Evolutionary conservation across 2,329 filamentous ascomycete genomes (phyloP).

Genomic region (Aspergillus ibericus): DNA sequence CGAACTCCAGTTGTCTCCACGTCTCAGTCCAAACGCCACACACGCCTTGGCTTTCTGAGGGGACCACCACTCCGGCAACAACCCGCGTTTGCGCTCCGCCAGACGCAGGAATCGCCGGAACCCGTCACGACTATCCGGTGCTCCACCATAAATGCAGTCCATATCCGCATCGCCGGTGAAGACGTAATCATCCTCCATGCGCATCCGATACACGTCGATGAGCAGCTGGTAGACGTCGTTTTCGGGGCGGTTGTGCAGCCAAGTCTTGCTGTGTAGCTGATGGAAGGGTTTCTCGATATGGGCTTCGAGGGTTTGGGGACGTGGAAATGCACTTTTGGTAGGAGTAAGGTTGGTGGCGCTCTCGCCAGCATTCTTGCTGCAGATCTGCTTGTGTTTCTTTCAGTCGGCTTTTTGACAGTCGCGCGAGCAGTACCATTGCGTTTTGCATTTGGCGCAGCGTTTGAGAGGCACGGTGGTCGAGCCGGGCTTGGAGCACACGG

Average conservation of each 20-base stretch:
- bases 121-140: neutral
- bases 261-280: slow-evolving; percentile 42
- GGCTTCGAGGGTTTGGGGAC: slow-evolving; percentile 24
- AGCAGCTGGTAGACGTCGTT: slow-evolving; percentile 49
- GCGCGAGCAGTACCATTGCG: slow-evolving; percentile 51
- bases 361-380: slow-evolving; percentile 29
- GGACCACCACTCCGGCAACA: neutral
- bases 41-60: neutral
- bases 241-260: slow-evolving; percentile 47
- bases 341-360: too few species aligned
- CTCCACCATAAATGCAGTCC: neutral
- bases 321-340: neutral
- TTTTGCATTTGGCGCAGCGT: slow-evolving; percentile 51
- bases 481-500: too few species aligned
- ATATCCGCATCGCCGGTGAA: neutral
- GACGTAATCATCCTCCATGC: slow-evolving; percentile 9
- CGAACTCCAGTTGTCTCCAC: neutral
- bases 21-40: neutral
- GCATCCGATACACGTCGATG: slow-evolving; percentile 52
- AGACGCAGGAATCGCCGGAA: neutral
- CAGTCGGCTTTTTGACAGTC: slow-evolving; percentile 55
- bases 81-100: neutral
- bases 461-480: slow-evolving; percentile 4
- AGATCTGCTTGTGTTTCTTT: slow-evolving; percentile 51
- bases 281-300: slow-evolving; percentile 41